Base-by-base conservation (phyloP, 2,329 filamentous ascomycete species). In the Volutella citrinella region DNA sequence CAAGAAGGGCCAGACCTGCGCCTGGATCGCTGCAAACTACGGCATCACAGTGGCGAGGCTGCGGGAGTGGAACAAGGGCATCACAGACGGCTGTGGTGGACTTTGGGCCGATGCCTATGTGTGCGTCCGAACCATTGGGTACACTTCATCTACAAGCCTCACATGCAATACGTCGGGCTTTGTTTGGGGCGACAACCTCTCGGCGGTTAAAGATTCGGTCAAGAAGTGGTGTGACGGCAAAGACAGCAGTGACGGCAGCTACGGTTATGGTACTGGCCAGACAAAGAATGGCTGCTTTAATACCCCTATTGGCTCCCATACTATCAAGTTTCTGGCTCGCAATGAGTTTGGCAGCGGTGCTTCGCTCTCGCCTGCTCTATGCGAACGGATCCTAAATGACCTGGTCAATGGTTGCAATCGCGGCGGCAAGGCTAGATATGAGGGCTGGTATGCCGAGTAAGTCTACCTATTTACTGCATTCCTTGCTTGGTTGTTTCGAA, bases 401-500 rank as follows among this genome's bases (percentile, higher is more conserved):
- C 26, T 35, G 1, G 34, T 47, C 14, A 15, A 46, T 2, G 27
- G 28, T 0, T 48, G 44, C 23, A 1, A 24, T 0, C 19, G n/a
- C 1, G 41, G 45, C 27, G 32, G 32, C 1, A 41, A 33, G 9
- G 17, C 15, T 4, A 18, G 16, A 1, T n/a, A 22, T 3, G 18
- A 48, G 32, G 31, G 30, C 16, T 47, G 44, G 38, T 15, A 16
- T 8, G 29, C 28, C 4, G 25, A 42, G 45, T 47, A 32, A 37
- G 40, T 24, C 10, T 7, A n/a, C n/a, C n/a, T n/a, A n/a, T n/a
- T n/a, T n/a, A n/a, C n/a, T n/a, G n/a, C n/a, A n/a, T n/a, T n/a
- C n/a, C n/a, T n/a, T n/a, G n/a, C n/a, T n/a, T n/a, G n/a, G n/a
- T n/a, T n/a, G n/a, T n/a, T n/a, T n/a, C n/a, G n/a, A n/a, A n/a